Conservation (phyloP, 176 grass and related monocot species). For the Lolium perenne region DNA sequence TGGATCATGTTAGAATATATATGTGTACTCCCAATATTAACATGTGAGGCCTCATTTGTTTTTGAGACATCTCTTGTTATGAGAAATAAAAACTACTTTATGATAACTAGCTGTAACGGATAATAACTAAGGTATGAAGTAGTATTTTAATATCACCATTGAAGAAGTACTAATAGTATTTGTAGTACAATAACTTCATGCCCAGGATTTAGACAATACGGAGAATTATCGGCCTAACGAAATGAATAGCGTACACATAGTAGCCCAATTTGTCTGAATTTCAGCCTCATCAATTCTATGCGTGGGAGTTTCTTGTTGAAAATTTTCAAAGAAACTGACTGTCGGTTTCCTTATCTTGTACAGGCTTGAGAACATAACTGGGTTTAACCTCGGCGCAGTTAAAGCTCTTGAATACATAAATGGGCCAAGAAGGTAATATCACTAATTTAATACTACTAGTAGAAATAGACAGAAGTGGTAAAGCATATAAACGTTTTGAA, state of each 20-base stretch:
- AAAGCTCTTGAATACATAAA: slow-evolving; percentile 2
- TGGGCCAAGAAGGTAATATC: background rate
- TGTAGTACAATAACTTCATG: background rate
- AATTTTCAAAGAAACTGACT: background rate
- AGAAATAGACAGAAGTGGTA: background rate
- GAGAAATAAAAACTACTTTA: background rate
- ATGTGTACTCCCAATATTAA: background rate
- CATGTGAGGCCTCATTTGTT: background rate
- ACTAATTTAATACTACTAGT: background rate
- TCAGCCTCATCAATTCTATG: background rate
- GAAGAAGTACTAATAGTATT: background rate
- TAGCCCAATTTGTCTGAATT: background rate
- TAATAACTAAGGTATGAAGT: background rate
- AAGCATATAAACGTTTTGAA: background rate
- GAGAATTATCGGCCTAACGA: background rate
- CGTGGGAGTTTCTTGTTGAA: background rate
- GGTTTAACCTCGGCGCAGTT: background rate
- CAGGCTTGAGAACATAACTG: slow-evolving; percentile 10
- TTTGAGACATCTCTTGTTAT: background rate
- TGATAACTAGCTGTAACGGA: background rate
- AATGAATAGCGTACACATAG: background rate
- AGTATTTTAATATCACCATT: background rate
- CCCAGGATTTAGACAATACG: background rate
- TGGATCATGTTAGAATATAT: background rate
- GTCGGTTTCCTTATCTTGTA: background rate